Evolutionary conservation across 2,329 filamentous ascomycete genomes (phyloP).

Genomic region (Hyphodiscus sp.): DNA sequence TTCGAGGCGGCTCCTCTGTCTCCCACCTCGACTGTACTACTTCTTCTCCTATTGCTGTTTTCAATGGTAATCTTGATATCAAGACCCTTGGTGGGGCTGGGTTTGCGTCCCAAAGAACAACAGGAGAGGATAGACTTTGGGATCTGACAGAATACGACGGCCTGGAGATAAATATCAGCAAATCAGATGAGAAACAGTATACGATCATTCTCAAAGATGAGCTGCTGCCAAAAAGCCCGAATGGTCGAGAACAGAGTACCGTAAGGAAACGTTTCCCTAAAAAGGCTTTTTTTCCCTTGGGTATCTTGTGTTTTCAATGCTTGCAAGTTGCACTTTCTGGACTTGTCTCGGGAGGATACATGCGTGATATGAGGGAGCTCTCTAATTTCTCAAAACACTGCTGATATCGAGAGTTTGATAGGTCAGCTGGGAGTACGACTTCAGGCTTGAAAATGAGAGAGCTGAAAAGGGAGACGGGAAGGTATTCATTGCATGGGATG

Average conservation of each 20-base stretch:
- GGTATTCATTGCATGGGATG: conserved; percentile 55
- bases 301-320: too few species aligned
- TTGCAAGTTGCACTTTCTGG: too few species aligned
- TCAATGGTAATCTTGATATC: conserved; percentile 67
- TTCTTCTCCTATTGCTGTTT: conserved; percentile 37
- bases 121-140: conserved; percentile 48
- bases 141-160: conserved; percentile 59
- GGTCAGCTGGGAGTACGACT: conserved; percentile 69
- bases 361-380: too few species aligned
- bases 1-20: conserved; percentile 65
- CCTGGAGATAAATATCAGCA: conserved; percentile 45
- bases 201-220: conserved; percentile 71
- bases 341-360: too few species aligned
- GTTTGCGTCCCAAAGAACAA: conserved; percentile 72
- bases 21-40: conserved; percentile 40
- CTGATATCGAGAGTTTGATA: too few species aligned
- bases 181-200: conserved; percentile 60
- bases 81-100: conserved; percentile 71
- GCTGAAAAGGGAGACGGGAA: conserved; percentile 24
- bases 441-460: conserved; percentile 35
- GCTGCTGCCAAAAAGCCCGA: conserved; percentile 47
- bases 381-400: too few species aligned
- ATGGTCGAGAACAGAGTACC: conserved; percentile 65
- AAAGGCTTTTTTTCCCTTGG: too few species aligned
- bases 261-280: background rate